phyloP scores from a whole-genome alignment of 1,284 basidiomycete genomes.

The Boletus holoroseus region DNA sequence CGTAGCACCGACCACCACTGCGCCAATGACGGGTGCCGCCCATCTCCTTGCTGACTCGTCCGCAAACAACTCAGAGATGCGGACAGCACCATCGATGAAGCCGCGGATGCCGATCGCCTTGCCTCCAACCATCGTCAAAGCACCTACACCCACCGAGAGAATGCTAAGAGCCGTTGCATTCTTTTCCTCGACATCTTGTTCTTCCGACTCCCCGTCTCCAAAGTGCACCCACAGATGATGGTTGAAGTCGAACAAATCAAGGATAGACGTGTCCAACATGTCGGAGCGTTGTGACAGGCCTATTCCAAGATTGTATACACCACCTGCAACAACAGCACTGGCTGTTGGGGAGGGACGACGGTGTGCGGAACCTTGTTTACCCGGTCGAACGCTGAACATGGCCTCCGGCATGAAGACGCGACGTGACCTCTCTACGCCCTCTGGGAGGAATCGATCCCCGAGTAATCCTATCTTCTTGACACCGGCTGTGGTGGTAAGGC shows the following conservation, averaged over 20 bases:
- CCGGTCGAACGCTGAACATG: slow-evolving; percentile 76
- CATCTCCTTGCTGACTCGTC: slow-evolving; percentile 83
- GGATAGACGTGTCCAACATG: slow-evolving; percentile 65
- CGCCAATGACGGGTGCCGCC: slow-evolving; percentile 82
- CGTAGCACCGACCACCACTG: slow-evolving; percentile 68
- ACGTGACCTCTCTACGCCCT: slow-evolving; percentile 71
- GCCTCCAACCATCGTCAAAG: slow-evolving; percentile 82
- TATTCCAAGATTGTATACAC: slow-evolving; percentile 67
- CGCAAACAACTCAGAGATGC: slow-evolving; percentile 73
- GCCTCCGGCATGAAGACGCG: slow-evolving; percentile 92
- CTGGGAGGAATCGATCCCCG: slow-evolving; percentile 77
- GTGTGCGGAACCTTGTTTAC: slow-evolving; percentile 44
- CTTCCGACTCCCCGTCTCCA: slow-evolving; percentile 42
- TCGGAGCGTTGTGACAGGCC: slow-evolving; percentile 67
- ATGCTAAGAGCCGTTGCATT: slow-evolving; percentile 65
- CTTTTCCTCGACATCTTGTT: slow-evolving; percentile 45
- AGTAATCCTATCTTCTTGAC: slow-evolving; percentile 68
- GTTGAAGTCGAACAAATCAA: slow-evolving; percentile 87
- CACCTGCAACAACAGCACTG: slow-evolving; percentile 65
- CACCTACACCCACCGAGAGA: slow-evolving; percentile 76
- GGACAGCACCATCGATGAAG: slow-evolving; percentile 71
- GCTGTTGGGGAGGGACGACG: slow-evolving; percentile 42
- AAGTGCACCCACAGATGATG: slow-evolving; percentile 71
- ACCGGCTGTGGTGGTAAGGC: slow-evolving; percentile 61
- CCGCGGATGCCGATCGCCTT: slow-evolving; percentile 75